These are phyloP conservation scores for Spathaspora sp. DNA, from an alignment of 1,139 yeast species.

Conservation along the genomic window DNA sequence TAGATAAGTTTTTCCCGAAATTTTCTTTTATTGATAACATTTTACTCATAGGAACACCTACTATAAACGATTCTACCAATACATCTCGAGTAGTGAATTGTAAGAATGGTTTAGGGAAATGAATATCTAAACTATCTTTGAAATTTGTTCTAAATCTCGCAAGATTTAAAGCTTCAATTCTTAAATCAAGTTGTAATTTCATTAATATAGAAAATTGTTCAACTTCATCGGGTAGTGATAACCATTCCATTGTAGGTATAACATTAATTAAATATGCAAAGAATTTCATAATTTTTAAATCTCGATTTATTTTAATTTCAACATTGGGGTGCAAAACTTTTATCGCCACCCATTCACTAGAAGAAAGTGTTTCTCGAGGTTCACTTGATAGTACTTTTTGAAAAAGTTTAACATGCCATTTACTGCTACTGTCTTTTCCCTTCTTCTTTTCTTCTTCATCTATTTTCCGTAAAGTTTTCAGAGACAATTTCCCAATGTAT, in stretches of 20 bases:
- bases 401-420: slow-evolving; percentile 23
- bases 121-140: slow-evolving; percentile 56
- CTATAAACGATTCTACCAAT: slow-evolving; percentile 80
- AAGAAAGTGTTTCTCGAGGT: slow-evolving; percentile 33
- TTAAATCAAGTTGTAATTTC: slow-evolving; percentile 83
- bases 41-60: slow-evolving; percentile 79
- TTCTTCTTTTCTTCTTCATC: slow-evolving; percentile 14
- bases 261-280: slow-evolving; percentile 69
- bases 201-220: slow-evolving; percentile 82
- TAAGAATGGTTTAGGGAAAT: slow-evolving; percentile 78
- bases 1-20: slow-evolving; percentile 57
- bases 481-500: slow-evolving; percentile 67
- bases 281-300: slow-evolving; percentile 76
- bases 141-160: slow-evolving; percentile 67
- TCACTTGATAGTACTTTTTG: slow-evolving; percentile 40
- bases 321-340: slow-evolving; percentile 92
- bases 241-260: slow-evolving; percentile 97
- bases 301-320: slow-evolving; percentile 69
- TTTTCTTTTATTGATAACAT: slow-evolving; percentile 48
- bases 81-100: slow-evolving; percentile 69
- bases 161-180: slow-evolving; percentile 86
- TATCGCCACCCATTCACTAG: slow-evolving; percentile 72
- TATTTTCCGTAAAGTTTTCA: slow-evolving; percentile 38
- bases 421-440: slow-evolving; percentile 5
- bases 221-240: slow-evolving; percentile 91